Conservation (phyloP, 2,329 filamentous ascomycete species). For the Neophaeococcomyces mojaviensis region DNA sequence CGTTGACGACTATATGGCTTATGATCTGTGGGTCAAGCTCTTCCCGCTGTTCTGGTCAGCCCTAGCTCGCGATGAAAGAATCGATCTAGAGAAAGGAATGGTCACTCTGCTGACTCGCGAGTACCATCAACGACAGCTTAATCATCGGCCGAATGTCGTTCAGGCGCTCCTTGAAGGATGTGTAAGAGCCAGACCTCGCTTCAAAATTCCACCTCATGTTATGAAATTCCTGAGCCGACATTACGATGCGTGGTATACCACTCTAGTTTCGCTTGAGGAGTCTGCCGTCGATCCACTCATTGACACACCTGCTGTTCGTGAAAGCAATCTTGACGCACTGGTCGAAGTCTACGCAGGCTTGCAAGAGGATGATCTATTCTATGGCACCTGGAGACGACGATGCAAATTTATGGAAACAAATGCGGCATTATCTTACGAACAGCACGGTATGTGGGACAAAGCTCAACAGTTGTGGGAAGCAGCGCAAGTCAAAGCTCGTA, state of each 20-base stretch:
- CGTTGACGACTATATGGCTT: constrained; percentile 69
- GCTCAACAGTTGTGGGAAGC: constrained; percentile 94
- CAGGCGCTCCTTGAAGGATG: constrained; percentile 85
- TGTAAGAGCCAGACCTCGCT: constrained; percentile 73
- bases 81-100: constrained; percentile 83
- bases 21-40: constrained; percentile 81
- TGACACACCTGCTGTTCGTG: constrained; percentile 74
- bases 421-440: constrained; percentile 91
- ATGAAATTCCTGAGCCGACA: constrained; percentile 91
- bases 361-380: constrained; percentile 94
- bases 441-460: constrained; percentile 99
- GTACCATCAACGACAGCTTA: constrained; percentile 87
- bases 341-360: constrained; percentile 84
- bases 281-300: constrained; percentile 75
- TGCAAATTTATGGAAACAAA: constrained; percentile 98
- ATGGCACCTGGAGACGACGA: constrained; percentile 89
- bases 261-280: constrained; percentile 81
- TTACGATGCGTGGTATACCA: constrained; percentile 97
- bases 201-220: constrained; percentile 90
- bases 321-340: constrained; percentile 94
- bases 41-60: constrained; percentile 95
- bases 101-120: constrained; percentile 89
- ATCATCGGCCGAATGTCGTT: constrained; percentile 90
- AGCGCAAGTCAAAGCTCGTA: constrained; percentile 93
- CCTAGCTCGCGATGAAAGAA: constrained; percentile 75